Conservation (phyloP, 176 grass and related monocot genomes). For the Saccharum officinarum region DNA sequence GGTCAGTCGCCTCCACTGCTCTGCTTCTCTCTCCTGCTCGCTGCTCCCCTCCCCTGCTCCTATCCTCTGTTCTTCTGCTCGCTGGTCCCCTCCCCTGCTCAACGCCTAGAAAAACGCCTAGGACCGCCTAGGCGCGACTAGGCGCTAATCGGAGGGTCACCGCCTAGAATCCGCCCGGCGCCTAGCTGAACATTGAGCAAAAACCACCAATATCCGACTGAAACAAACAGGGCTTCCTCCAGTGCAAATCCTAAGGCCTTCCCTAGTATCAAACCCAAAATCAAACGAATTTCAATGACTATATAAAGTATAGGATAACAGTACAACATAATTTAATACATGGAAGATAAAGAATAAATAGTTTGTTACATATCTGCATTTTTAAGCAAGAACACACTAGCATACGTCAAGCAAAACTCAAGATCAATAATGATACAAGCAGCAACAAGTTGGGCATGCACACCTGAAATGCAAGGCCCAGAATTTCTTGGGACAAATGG, state of each 20-base stretch:
- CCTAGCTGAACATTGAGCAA: too few relatives aligned
- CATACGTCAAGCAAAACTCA: constrained; percentile 20
- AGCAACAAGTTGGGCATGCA: constrained; percentile 29
- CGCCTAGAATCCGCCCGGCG: too few relatives aligned
- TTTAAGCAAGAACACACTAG: constrained; percentile 9
- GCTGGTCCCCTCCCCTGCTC: too few relatives aligned
- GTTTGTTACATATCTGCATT: constrained; percentile 4
- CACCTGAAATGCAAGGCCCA: constrained; percentile 96
- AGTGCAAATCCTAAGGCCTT: neutral
- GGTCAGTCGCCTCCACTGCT: too few relatives aligned
- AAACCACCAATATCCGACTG: neutral
- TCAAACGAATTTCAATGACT: neutral
- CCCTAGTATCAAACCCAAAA: neutral
- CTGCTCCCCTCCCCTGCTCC: too few relatives aligned
- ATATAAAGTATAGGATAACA: neutral
- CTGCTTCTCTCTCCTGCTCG: too few relatives aligned
- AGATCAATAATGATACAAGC: constrained; percentile 22
- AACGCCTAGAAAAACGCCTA: too few relatives aligned
- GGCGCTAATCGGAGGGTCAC: too few relatives aligned
- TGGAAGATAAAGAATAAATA: neutral
- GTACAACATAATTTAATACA: neutral
- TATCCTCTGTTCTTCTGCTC: too few relatives aligned
- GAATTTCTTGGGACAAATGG: constrained; percentile 87
- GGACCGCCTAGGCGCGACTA: too few relatives aligned
- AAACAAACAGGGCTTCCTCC: neutral